A percentile compares a stretch with the other conserved stretches of the same genome.
Conservation (phyloP, 495 filamentous ascomycete species). For the Aspergillus ellipticus region DNA sequence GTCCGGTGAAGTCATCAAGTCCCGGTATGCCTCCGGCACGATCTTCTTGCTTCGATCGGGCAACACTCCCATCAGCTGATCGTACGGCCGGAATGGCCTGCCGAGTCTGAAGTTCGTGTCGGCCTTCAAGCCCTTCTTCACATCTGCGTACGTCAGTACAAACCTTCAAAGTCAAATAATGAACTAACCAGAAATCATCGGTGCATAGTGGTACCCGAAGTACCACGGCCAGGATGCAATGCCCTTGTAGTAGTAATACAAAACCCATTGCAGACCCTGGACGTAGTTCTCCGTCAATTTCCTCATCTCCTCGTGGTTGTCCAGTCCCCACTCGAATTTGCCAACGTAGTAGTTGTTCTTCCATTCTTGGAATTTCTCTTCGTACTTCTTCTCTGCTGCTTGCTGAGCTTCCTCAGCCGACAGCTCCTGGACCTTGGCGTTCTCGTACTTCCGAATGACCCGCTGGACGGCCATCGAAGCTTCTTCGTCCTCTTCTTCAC, state of each 20-base stretch:
- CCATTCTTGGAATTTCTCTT: conserved; percentile 84
- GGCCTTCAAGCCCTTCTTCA: conserved; percentile 81
- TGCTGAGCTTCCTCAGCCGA: conserved; percentile 72
- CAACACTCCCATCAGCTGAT: conserved; percentile 97
- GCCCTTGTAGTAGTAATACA: conserved; percentile 96
- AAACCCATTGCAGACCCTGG: conserved; percentile 95
- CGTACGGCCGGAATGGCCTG: conserved; percentile 88
- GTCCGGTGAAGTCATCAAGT: conserved; percentile 82
- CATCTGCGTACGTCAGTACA: conserved; percentile 50
- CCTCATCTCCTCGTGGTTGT: conserved; percentile 75
- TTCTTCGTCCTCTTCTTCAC: conserved; percentile 76
- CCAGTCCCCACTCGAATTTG: conserved; percentile 89
- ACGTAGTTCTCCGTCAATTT: conserved; percentile 94
- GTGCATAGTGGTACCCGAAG: conserved; percentile 93
- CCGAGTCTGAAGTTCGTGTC: conserved; percentile 90
- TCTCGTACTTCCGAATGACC: conserved; percentile 84
- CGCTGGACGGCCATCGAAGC: conserved; percentile 75
- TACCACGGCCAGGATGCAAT: conserved; percentile 99
- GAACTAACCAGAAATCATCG: conserved; percentile 80
- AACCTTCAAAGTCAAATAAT: not conserved
- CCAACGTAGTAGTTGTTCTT: conserved; percentile 85
- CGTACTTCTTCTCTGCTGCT: conserved; percentile 75
- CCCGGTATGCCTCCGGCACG: conserved; percentile 81
- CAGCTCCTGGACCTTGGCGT: conserved; percentile 78
- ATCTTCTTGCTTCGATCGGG: conserved; percentile 96